Conservation (phyloP, 441 rosid species). For the Erodium trifolium region DNA sequence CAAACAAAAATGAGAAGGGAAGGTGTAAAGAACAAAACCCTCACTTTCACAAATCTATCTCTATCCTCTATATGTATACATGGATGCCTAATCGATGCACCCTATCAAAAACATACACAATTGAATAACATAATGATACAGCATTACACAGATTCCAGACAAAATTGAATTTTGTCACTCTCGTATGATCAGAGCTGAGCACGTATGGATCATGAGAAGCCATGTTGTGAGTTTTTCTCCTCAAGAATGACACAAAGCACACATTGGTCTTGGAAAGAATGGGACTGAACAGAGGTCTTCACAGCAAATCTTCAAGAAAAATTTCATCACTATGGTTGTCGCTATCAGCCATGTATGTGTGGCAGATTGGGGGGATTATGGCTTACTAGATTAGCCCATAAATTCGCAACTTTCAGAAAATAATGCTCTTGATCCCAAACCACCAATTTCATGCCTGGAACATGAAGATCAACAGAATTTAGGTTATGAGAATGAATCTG, state of each 20-base stretch:
- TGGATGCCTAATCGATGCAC: background rate
- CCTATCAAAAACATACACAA: background rate
- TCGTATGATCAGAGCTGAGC: slow-evolving; percentile 4
- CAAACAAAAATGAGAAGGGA: background rate
- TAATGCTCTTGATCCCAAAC: slow-evolving; percentile 43
- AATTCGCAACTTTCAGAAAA: slow-evolving; percentile 49
- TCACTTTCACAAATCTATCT: background rate
- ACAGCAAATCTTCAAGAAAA: too few species aligned
- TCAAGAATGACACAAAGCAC: too few species aligned
- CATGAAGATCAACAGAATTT: slow-evolving; percentile 18
- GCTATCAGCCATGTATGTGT: slow-evolving; percentile 17
- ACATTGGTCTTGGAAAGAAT: background rate
- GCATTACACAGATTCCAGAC: too few species aligned
- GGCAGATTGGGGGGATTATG: slow-evolving; percentile 44
- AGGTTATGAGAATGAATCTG: background rate
- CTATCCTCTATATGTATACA: background rate
- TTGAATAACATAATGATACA: background rate
- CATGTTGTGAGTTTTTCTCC: background rate
- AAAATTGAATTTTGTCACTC: background rate
- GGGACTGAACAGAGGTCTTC: slow-evolving; percentile 1
- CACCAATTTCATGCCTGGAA: slow-evolving; percentile 49
- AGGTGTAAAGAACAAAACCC: background rate
- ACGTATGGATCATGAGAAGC: slow-evolving; percentile 13
- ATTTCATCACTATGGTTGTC: background rate
- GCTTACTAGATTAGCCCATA: slow-evolving; percentile 55